phyloP scores from a whole-genome alignment of 192 early-diverging fungal genomes.

The Funneliformis geosporum region DNA sequence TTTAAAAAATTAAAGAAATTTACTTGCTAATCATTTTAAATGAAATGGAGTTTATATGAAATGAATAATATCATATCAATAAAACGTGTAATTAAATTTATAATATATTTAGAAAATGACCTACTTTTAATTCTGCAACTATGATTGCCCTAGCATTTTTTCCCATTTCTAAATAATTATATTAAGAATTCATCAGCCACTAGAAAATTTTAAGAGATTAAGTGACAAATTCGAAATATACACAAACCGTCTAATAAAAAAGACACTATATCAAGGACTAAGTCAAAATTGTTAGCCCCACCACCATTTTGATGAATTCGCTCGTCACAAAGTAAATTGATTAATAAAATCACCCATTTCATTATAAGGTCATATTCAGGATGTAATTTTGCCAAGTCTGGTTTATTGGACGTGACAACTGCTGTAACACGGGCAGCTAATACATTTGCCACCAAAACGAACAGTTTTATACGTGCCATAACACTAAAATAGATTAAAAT shows the following conservation, averaged over 20 bases:
- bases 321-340: neutral
- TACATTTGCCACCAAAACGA: neutral
- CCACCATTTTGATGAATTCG: conserved; percentile 18
- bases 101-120: too few relatives aligned
- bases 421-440: neutral
- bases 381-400: neutral
- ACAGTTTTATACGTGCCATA: conserved; percentile 19
- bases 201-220: neutral
- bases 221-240: neutral
- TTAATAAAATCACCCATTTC: conserved; percentile 13
- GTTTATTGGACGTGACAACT: neutral
- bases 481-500: neutral
- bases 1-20: neutral
- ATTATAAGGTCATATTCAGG: conserved; percentile 3
- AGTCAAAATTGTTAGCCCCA: conserved; percentile 14
- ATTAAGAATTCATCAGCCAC: neutral
- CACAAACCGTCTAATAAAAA: conserved; percentile 29
- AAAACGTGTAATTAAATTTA: too few relatives aligned
- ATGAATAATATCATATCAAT: too few relatives aligned
- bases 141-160: conserved; percentile 4
- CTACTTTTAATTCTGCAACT: conserved; percentile 11
- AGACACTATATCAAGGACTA: conserved; percentile 26
- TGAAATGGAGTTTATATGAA: too few relatives aligned
- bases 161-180: conserved; percentile 15
- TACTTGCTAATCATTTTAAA: neutral